phyloP scores from a whole-genome alignment of 2,329 filamentous ascomycete species.

The Helminthosporium solani region DNA sequence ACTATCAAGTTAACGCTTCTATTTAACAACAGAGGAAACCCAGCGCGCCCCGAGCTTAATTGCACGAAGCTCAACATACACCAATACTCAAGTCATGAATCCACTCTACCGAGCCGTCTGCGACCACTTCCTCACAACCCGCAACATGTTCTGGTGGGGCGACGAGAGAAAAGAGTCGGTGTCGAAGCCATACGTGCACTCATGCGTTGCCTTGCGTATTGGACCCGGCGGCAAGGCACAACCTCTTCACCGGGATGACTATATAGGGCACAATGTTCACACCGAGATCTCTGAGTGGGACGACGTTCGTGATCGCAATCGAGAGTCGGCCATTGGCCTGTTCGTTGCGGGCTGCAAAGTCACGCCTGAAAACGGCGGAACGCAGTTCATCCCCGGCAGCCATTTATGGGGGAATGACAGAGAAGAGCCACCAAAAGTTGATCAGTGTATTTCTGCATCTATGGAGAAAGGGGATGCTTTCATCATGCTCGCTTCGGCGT shows the following conservation, averaged over 20 bases:
- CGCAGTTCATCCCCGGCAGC: conserved; percentile 40
- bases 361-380: conserved; percentile 40
- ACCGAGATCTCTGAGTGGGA: conserved; percentile 12
- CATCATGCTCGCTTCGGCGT: conserved; percentile 39
- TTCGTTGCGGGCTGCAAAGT: conserved; percentile 39
- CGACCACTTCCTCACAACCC: conserved; percentile 28
- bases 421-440: conserved; percentile 5
- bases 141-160: conserved; percentile 31
- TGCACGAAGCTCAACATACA: conserved; percentile 13
- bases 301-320: conserved; percentile 20
- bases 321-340: conserved; percentile 31
- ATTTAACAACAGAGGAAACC: conserved; percentile 11
- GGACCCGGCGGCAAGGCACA: conserved; percentile 28
- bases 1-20: not conserved
- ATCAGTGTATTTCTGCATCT: conserved; percentile 22
- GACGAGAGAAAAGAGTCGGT: conserved; percentile 26
- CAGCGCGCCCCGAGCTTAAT: conserved; percentile 13
- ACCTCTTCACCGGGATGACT: conserved; percentile 32
- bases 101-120: conserved; percentile 27
- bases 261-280: conserved; percentile 27
- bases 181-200: conserved; percentile 26
- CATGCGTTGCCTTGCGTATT: conserved; percentile 13
- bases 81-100: conserved; percentile 22
- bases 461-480: conserved; percentile 41
- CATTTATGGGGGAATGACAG: conserved; percentile 33